Percentiles rank a stretch among this genome's conserved stretches.
These are phyloP conservation scores for Solanum chmielewskii DNA, from an alignment of 257 asterid species.

Conservation along the genomic window DNA sequence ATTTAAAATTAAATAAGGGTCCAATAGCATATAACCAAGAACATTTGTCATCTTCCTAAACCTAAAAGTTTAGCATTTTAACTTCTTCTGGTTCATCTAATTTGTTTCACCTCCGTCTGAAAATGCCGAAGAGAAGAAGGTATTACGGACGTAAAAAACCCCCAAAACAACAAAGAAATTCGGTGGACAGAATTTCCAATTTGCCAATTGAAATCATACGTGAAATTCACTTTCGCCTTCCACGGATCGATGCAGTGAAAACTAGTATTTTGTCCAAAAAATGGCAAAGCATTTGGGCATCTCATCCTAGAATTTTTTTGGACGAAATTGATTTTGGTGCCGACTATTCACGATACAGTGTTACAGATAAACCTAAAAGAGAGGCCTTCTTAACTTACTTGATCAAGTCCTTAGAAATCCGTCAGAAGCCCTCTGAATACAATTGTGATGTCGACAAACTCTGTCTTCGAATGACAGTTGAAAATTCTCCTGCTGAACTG, in stretches of 20 bases:
- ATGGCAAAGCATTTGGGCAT: background rate
- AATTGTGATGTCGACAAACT: background rate
- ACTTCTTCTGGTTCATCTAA: too few relatives aligned
- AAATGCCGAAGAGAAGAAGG: background rate
- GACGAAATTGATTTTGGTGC: background rate
- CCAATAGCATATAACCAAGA: too few relatives aligned
- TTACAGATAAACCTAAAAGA: background rate
- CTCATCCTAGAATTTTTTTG: background rate
- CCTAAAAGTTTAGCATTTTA: too few relatives aligned
- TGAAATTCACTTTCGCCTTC: background rate
- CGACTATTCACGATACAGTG: background rate
- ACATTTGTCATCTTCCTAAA: too few relatives aligned
- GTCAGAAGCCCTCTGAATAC: background rate
- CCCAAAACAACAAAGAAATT: background rate
- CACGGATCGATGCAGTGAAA: background rate
- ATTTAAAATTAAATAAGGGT: too few relatives aligned
- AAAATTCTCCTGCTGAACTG: background rate
- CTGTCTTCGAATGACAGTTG: background rate
- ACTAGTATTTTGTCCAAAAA: background rate
- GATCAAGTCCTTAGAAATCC: fast-evolving
- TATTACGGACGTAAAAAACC: background rate
- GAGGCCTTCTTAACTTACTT: background rate
- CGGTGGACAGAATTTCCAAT: background rate
- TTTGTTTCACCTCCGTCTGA: background rate
- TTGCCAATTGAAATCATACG: background rate